Conservation (phyloP, 768 basidiomycete genomes). For the Russula griseocarnosa region DNA sequence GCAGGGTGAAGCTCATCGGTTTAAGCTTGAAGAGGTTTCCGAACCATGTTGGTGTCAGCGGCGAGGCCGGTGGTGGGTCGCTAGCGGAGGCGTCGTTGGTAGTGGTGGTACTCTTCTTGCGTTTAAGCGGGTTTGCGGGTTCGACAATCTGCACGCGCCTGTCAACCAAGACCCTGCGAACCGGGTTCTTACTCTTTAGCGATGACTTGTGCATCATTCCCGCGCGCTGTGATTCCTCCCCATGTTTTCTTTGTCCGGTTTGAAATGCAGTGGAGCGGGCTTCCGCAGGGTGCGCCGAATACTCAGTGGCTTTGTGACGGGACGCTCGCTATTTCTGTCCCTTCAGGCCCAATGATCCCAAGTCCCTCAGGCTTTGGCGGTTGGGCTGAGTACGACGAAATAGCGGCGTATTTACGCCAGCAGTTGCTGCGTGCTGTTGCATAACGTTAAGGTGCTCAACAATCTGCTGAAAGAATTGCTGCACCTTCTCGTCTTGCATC, state of each 20-base stretch:
- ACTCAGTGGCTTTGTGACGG: conserved; percentile 44
- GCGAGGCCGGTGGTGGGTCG: conserved; percentile 43
- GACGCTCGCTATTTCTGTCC: conserved; percentile 19
- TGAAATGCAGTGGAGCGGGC: conserved; percentile 26
- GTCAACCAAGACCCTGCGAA: conserved; percentile 30
- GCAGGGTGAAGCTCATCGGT: conserved; percentile 53
- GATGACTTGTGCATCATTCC: conserved; percentile 41
- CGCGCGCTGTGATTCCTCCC: neutral
- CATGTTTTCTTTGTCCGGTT: conserved; percentile 59
- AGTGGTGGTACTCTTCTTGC: conserved; percentile 37
- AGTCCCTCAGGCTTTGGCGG: conserved; percentile 12
- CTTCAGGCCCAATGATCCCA: conserved; percentile 13
- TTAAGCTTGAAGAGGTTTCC: conserved; percentile 85
- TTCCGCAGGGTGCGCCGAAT: conserved; percentile 33
- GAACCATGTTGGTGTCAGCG: conserved; percentile 66
- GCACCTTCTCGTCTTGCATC: conserved; percentile 69
- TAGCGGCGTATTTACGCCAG: conserved; percentile 8
- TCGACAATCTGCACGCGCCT: conserved; percentile 53
- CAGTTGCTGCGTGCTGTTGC: conserved; percentile 47
- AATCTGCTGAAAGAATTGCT: conserved; percentile 82
- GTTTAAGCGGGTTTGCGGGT: conserved; percentile 35
- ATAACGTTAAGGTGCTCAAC: conserved; percentile 74
- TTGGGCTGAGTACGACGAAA: conserved; percentile 10
- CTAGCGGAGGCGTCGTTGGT: conserved; percentile 18
- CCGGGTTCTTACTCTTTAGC: conserved; percentile 35